Conservation (phyloP, 176 grass and related monocot genomes). For the Triticum dicoccoides region DNA sequence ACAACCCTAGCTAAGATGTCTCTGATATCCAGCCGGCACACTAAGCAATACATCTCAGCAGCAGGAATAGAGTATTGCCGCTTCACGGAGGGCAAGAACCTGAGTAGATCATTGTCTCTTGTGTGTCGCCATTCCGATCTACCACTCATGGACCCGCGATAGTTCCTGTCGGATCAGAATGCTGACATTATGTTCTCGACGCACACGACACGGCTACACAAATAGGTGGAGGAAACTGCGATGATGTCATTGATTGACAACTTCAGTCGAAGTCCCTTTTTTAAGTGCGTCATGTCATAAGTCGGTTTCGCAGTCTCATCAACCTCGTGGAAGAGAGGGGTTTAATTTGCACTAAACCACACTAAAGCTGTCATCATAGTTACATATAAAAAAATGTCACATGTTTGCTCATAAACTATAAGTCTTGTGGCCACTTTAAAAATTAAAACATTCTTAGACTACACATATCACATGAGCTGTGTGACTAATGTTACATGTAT, state of each 20-base stretch:
- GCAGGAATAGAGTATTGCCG: neutral
- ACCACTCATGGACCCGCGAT: neutral
- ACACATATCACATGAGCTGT: neutral
- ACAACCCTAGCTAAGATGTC: neutral
- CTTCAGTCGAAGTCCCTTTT: neutral
- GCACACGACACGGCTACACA: neutral
- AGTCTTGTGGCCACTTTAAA: neutral
- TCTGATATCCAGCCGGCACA: neutral
- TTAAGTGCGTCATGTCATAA: neutral
- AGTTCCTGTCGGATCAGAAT: neutral
- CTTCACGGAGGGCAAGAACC: too few species aligned
- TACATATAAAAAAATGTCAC: neutral
- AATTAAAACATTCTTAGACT: neutral
- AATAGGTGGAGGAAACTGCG: neutral
- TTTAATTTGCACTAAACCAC: neutral
- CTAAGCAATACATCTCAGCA: neutral
- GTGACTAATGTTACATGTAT: neutral
- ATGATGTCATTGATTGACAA: neutral
- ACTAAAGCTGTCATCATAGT: neutral
- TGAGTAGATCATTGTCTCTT: too few species aligned
- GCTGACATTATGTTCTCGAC: neutral
- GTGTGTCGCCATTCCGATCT: neutral
- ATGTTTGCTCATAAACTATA: neutral
- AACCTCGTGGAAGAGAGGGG: neutral
- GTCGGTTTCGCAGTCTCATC: neutral